Evolutionary conservation across 2,329 filamentous ascomycete species (phyloP), one percentile per base, ranked within the genome.

Genomic region (Claviceps pazoutovae): DNA sequence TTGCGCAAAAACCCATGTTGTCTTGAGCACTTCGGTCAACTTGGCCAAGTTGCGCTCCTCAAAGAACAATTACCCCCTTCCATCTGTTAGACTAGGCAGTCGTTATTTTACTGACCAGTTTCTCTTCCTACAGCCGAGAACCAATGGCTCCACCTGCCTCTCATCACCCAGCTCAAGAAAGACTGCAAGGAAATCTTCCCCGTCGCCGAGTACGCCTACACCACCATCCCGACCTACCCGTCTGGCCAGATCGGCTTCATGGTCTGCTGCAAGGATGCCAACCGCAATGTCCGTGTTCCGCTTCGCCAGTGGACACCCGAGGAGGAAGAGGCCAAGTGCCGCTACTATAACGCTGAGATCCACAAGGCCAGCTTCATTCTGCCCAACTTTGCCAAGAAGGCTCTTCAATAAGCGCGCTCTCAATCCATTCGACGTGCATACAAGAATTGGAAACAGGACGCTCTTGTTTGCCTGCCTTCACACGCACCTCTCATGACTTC

Each of bases 241-340:
- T 95, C 88, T 53, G 93, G 93, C 68, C 93, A 98, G 77, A 98
- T 98, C 65, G 93, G 93, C 68, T 98, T 98, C 84, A 96, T 98
- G 90, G 88, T 98, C 67, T 97, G 93, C 83, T 87, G 79, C 84
- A 97, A 98, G 82, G 91, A 97, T 68, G 75, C 82, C 68, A 82
- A 72, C 66, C 81, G 83, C 69, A 80, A 98, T 72, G 79, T 97
- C 67, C 88, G 80, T 70, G 86, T 83, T 71, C 93, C 93, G 51
- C 66, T 96, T 56, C 85, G 93, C 65, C 76, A 72, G 62, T 95
- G 89, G 84, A 76, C 81, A 57, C 67, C 77, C 58, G 90, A 94
- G 72, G 89, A 97, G 73, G 93, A 98, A 80, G 83, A 88, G 66
- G 84, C 88, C 71, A 76, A 91, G 63, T 95, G 88, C 86, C 81